Conservation (phyloP, 345 rosid genomes). For the Anastatica hierochuntica region DNA sequence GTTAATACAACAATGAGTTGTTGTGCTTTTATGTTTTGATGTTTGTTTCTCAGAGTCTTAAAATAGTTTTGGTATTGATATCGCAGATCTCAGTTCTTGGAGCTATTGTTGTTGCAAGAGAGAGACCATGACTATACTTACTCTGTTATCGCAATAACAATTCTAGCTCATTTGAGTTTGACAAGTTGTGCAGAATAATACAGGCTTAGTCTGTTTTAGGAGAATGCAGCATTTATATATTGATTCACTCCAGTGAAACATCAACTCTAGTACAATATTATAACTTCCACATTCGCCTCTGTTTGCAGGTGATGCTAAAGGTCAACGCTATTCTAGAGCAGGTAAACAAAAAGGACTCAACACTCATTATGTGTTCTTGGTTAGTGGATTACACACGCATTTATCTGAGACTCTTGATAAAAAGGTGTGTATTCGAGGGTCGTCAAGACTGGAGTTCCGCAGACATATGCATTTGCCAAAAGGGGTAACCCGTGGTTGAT, state of each 20-base stretch:
- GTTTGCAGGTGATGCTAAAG: conserved; percentile 12
- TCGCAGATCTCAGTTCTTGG: neutral
- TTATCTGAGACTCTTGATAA: conserved; percentile 18
- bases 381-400: neutral
- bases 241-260: too few relatives aligned
- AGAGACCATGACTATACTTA: neutral
- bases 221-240: too few relatives aligned
- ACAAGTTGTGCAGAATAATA: conserved; percentile 32
- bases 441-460: conserved; percentile 61
- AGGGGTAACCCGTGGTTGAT: conserved; percentile 46
- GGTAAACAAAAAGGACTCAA: conserved; percentile 25
- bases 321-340: conserved; percentile 25
- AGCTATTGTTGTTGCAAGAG: neutral
- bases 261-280: neutral
- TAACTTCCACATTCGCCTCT: neutral
- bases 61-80: neutral
- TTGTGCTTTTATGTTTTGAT: too few relatives aligned
- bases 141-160: neutral
- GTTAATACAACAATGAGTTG: too few relatives aligned
- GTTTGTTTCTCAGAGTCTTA: neutral
- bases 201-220: too few relatives aligned
- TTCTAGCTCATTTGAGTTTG: conserved; percentile 18
- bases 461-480: conserved; percentile 33
- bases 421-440: conserved; percentile 47
- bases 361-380: conserved; percentile 8